Conservation (phyloP, 176 grass and related monocot species). For the Metroxylon sagu region DNA sequence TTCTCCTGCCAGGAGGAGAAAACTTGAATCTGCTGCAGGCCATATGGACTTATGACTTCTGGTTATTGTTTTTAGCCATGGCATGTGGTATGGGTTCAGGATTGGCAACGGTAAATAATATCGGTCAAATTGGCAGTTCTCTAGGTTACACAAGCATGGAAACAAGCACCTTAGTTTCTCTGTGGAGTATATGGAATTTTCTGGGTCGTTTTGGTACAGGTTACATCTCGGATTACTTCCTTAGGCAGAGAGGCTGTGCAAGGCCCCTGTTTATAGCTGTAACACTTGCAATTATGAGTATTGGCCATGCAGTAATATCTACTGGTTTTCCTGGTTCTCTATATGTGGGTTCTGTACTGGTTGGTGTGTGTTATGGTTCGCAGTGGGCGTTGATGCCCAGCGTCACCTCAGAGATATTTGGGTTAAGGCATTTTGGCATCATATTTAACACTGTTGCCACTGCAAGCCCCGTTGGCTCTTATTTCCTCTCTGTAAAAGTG, state of each 20-base stretch:
- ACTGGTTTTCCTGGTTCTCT: slow-evolving; percentile 38
- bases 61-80: slow-evolving; percentile 58
- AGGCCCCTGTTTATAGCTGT: slow-evolving; percentile 45
- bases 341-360: slow-evolving; percentile 46
- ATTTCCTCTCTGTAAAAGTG: slow-evolving; percentile 56
- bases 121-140: slow-evolving; percentile 61
- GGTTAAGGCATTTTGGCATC: slow-evolving; percentile 52
- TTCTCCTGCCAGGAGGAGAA: slow-evolving; percentile 18
- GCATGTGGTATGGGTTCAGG: slow-evolving; percentile 73
- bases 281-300: slow-evolving; percentile 40
- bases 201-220: slow-evolving; percentile 52
- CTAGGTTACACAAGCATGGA: slow-evolving; percentile 48
- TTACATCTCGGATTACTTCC: slow-evolving; percentile 45
- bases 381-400: slow-evolving; percentile 79
- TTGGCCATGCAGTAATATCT: slow-evolving; percentile 47
- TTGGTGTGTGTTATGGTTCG: slow-evolving; percentile 59
- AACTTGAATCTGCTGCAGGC: slow-evolving; percentile 45
- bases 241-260: slow-evolving; percentile 24
- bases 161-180: slow-evolving; percentile 50
- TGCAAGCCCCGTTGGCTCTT: slow-evolving; percentile 65
- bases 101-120: slow-evolving; percentile 72
- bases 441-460: slow-evolving; percentile 60
- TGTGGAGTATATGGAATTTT: slow-evolving; percentile 83
- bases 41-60: slow-evolving; percentile 46
- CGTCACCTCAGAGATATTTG: slow-evolving; percentile 67